phyloP scores from a whole-genome alignment of 805 yeast species.

The Sungouiella blattae region DNA sequence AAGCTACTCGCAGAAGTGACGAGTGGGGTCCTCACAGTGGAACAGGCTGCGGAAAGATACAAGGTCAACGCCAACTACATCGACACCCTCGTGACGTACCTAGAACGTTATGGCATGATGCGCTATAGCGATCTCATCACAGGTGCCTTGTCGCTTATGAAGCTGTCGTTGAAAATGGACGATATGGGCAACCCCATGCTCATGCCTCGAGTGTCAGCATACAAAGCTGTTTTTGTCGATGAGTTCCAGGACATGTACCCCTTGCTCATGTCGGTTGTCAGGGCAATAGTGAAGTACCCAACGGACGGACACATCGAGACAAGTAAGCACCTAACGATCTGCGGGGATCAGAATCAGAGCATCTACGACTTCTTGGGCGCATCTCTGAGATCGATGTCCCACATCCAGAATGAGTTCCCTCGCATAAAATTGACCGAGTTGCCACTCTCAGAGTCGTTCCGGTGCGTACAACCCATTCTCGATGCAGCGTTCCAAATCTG shows the following conservation, averaged over 20 bases:
- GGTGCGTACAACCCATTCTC: slow-evolving; percentile 59
- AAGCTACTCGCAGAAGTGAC: slow-evolving; percentile 21
- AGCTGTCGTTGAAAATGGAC: no score
- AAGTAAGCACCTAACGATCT: slow-evolving; percentile 54
- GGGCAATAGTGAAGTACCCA: slow-evolving; percentile 34
- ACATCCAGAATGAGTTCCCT: slow-evolving; percentile 20
- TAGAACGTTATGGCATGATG: slow-evolving; percentile 31
- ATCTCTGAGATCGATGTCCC: slow-evolving; percentile 30
- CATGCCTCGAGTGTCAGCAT: slow-evolving; percentile 20
- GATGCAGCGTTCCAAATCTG: slow-evolving; percentile 34
- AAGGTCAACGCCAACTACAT: slow-evolving; percentile 26
- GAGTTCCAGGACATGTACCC: slow-evolving; percentile 72
- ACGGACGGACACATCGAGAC: slow-evolving; percentile 9
- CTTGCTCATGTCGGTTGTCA: slow-evolving; percentile 43
- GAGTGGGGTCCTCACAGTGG: slow-evolving; percentile 18
- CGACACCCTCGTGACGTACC: slow-evolving; percentile 22
- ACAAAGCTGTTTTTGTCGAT: slow-evolving; percentile 52
- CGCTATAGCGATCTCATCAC: slow-evolving; percentile 33
- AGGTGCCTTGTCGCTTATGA: slow-evolving; percentile 3
- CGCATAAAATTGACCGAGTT: slow-evolving; percentile 22
- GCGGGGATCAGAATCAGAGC: slow-evolving; percentile 72
- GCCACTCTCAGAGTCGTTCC: slow-evolving; percentile 49
- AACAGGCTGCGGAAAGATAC: slow-evolving; percentile 21
- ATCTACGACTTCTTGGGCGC: slow-evolving; percentile 67
- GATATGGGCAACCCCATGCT: slow-evolving; percentile 8